phyloP scores from a whole-genome alignment of 129 eudicot genomes.

The carrot (Daucus carota) region DNA sequence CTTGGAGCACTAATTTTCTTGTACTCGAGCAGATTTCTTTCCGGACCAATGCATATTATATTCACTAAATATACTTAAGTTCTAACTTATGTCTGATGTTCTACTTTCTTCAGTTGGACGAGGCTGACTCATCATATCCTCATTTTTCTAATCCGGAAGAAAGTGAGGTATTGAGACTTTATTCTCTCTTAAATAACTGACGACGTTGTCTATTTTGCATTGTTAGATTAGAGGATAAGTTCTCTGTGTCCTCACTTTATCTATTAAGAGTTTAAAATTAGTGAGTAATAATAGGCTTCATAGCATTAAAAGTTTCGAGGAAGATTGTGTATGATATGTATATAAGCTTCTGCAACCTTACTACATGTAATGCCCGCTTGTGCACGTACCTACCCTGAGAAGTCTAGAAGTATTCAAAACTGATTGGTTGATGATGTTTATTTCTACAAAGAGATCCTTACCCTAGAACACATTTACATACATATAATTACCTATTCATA shows the following conservation, averaged over 20 bases:
- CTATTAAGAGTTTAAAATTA: neutral
- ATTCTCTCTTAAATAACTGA: neutral
- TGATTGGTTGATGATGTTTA: neutral
- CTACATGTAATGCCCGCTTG: neutral
- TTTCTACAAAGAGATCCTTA: neutral
- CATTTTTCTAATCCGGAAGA: slow-evolving; percentile 32
- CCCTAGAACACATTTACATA: neutral
- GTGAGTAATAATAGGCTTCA: neutral
- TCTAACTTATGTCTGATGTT: slow-evolving; percentile 8
- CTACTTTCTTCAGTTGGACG: slow-evolving; percentile 28
- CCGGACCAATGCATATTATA: neutral
- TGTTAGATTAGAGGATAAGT: neutral
- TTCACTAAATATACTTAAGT: neutral
- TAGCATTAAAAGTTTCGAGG: neutral
- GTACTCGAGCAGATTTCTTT: neutral
- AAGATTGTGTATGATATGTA: neutral
- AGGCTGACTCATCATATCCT: slow-evolving; percentile 26
- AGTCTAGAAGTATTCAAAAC: neutral
- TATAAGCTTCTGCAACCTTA: neutral
- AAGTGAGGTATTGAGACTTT: slow-evolving; percentile 32
- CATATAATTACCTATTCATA: neutral
- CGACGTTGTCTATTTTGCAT: neutral
- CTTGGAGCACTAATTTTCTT: neutral
- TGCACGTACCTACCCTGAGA: neutral
- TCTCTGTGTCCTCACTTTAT: neutral